Base-by-base conservation (phyloP, 2,329 filamentous ascomycete genomes). In the Ascochyta viciae-villosae region DNA sequence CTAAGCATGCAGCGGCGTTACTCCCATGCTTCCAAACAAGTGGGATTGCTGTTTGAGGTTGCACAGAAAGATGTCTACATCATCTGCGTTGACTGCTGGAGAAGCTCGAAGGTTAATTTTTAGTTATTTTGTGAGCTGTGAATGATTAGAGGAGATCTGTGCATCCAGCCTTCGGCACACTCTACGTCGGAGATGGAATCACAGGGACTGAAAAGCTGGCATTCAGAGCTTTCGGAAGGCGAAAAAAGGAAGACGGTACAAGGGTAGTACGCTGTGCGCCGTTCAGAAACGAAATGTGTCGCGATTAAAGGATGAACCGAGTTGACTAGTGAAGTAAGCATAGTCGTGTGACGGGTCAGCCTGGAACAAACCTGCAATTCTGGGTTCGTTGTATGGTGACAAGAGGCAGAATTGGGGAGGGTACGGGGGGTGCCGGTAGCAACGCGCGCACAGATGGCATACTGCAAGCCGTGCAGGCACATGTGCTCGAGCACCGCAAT, bases 271-370 rank as follows among this genome's bases (percentile, higher is more conserved):
- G 10, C 27, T 49, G 51, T 54, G 45, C 51, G 16, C 33, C 34
- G 15, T 40, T 49, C 34, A 29, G 51, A 54, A 54, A 49, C 39
- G 23, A 35, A 39, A 37, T 12, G n/a, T 35, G 45, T 44, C 40
- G 45, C 39, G 40, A 39, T 37, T 54, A 22, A 31, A 54, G 31
- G 22, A 43, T 10, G 15, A 39, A 22, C 26, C 23, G 19, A 19
- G 19, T 19, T 19, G 19, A 19, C 19, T 19, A 31, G 23, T 22
- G 16, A 42, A 42, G 50, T 24, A 38, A 38, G 26, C 33, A 19
- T 31, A 46, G 29, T n/a, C 23, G 50, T 23, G 13, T 38, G 16
- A 43, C 22, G 16, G 22, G 9, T 13, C 31, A 15, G 23, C 5
- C 26, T 31, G 31, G 23, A 35, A 37, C 12, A 16, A 19, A 48